Percentiles rank a stretch among this genome's conserved stretches.
Conservation (phyloP, 1,139 yeast genomes). For the Yamadazyma conglobata region DNA sequence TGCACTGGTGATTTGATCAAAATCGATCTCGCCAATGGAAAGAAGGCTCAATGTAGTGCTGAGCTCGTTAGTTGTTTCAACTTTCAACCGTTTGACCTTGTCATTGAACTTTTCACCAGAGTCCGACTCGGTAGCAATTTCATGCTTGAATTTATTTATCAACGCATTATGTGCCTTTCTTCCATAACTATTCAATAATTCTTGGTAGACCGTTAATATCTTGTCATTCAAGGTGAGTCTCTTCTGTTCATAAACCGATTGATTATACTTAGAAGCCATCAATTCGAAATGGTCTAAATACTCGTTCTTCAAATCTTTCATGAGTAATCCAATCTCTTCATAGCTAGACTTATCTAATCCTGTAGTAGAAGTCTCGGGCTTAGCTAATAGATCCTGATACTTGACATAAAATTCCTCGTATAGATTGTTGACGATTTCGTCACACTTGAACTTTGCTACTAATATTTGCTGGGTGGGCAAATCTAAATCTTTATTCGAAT, state of each 20-base stretch:
- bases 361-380: conserved; percentile 5
- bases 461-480: conserved; percentile 94
- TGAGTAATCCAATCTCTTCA: conserved; percentile 36
- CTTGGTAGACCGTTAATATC: conserved; percentile 42
- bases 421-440: conserved; percentile 65
- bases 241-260: conserved; percentile 62
- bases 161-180: conserved; percentile 19
- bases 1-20: conserved; percentile 14
- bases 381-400: conserved; percentile 21
- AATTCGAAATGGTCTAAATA: conserved; percentile 57
- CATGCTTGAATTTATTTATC: conserved; percentile 16
- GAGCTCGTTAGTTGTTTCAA: conserved; percentile 5
- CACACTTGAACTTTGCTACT: conserved; percentile 93
- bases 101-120: conserved; percentile 18
- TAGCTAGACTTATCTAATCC: conserved; percentile 23
- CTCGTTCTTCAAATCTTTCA: conserved; percentile 39
- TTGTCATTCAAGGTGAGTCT: conserved; percentile 45
- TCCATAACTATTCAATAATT: conserved; percentile 37
- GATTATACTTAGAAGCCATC: conserved; percentile 70
- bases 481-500: conserved; percentile 87
- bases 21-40: conserved; percentile 13
- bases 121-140: conserved; percentile 20
- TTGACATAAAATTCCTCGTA: conserved; percentile 44
- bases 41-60: conserved; percentile 9
- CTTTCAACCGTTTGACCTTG: conserved; percentile 14